Evolutionary conservation across 1,284 basidiomycete species (phyloP), one percentile per base, ranked within the genome.

Genomic region (Takashimella tepidaria): DNA sequence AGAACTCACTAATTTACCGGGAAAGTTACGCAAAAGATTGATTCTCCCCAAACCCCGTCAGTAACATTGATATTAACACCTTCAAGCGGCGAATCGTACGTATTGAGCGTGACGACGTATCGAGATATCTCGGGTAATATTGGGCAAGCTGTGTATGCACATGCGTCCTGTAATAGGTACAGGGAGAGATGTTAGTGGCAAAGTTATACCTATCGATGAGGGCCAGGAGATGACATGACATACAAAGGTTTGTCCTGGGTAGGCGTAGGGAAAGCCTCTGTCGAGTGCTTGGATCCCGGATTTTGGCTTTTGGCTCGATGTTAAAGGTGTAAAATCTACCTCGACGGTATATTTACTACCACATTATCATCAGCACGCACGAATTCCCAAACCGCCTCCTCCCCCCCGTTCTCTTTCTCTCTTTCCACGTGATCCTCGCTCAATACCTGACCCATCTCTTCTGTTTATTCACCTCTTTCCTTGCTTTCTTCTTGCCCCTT

Each of bases 341-440:
- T 57, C 53, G 45, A 68, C 64, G 6, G 64, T 68, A 46, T 68
- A 68, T 42, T 68, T 63, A 13, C 66, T 68, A 47, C n/a, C n/a
- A n/a, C n/a, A n/a, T n/a, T n/a, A n/a, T n/a, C n/a, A n/a, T n/a
- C n/a, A n/a, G n/a, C n/a, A n/a, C n/a, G n/a, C n/a, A n/a, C n/a
- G n/a, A n/a, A n/a, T n/a, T n/a, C n/a, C n/a, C n/a, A n/a, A n/a
- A n/a, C n/a, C n/a, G n/a, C n/a, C n/a, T n/a, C n/a, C n/a, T n/a
- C n/a, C n/a, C n/a, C n/a, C n/a, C n/a, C n/a, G n/a, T n/a, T n/a
- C n/a, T n/a, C n/a, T n/a, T n/a, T n/a, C n/a, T n/a, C n/a, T n/a
- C n/a, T n/a, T n/a, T n/a, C n/a, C n/a, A n/a, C n/a, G n/a, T n/a
- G n/a, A n/a, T n/a, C n/a, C n/a, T n/a, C n/a, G n/a, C n/a, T n/a